Evolutionary conservation across 495 filamentous ascomycete species (phyloP).

Genomic region (Neurospora cerealis): DNA sequence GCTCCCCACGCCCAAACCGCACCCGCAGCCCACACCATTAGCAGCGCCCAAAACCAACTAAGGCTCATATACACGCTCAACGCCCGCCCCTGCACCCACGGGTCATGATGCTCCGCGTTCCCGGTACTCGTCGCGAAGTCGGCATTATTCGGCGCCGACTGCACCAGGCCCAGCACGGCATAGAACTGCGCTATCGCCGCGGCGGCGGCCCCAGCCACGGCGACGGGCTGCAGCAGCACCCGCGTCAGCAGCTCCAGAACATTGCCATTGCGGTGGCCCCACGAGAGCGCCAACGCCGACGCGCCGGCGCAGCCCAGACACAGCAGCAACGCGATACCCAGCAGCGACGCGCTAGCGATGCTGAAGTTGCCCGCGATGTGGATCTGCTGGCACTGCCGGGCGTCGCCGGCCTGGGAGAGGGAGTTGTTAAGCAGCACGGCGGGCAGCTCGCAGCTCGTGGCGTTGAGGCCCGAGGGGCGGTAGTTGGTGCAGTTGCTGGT

Average conservation of each 20-base stretch:
- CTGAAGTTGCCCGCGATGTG: neutral
- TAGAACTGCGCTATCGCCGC: neutral
- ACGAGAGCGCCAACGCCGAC: neutral
- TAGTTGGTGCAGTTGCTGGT: neutral
- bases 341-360: neutral
- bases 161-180: neutral
- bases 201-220: neutral
- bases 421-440: neutral
- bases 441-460: neutral
- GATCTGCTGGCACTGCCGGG: slow-evolving; percentile 1
- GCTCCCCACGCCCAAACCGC: neutral
- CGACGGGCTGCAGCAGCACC: no score
- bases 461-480: neutral
- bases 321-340: neutral
- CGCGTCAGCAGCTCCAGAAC: neutral
- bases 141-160: neutral
- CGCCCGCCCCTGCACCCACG: neutral
- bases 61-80: neutral
- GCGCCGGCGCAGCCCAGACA: neutral
- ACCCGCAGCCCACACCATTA: neutral
- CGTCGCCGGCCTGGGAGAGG: neutral
- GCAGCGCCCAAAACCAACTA: neutral
- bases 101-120: neutral
- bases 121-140: neutral
- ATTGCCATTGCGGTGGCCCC: neutral